phyloP scores from a whole-genome alignment of 2,329 filamentous ascomycete species.

The Penicillium vulpinum region DNA sequence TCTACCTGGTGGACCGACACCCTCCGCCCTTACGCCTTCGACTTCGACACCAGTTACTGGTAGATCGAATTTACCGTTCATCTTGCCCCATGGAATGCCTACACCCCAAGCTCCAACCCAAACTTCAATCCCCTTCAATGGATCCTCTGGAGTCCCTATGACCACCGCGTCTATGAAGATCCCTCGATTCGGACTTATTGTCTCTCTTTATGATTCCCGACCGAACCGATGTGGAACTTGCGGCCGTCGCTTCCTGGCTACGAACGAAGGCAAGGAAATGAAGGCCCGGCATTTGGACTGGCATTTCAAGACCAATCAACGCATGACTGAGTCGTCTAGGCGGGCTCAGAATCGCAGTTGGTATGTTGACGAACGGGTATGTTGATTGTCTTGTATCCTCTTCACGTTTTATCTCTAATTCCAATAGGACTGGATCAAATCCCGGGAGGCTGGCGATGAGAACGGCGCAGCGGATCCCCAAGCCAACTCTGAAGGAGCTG shows the following conservation, averaged over 20 bases:
- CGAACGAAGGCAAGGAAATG: slow-evolving; percentile 75
- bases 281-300: slow-evolving; percentile 95
- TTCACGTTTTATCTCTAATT: neutral
- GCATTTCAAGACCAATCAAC: slow-evolving; percentile 93
- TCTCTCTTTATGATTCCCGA: slow-evolving; percentile 73
- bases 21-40: slow-evolving; percentile 39
- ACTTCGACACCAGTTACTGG: slow-evolving; percentile 38
- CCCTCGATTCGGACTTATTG: slow-evolving; percentile 72
- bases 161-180: slow-evolving; percentile 71
- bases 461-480: slow-evolving; percentile 46
- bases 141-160: slow-evolving; percentile 51
- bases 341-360: slow-evolving; percentile 88
- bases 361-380: slow-evolving; percentile 86
- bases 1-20: slow-evolving; percentile 52
- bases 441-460: slow-evolving; percentile 74
- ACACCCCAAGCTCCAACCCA: slow-evolving; percentile 39
- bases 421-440: slow-evolving; percentile 81
- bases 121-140: slow-evolving; percentile 29
- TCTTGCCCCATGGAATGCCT: slow-evolving; percentile 41
- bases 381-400: slow-evolving; percentile 30
- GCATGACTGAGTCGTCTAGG: slow-evolving; percentile 81
- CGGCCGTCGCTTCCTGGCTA: slow-evolving; percentile 78
- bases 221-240: slow-evolving; percentile 90
- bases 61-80: slow-evolving; percentile 42
- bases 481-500: slow-evolving; percentile 41